phyloP scores from a whole-genome alignment of 306 rosid genomes.

The Rosa multiflora region DNA sequence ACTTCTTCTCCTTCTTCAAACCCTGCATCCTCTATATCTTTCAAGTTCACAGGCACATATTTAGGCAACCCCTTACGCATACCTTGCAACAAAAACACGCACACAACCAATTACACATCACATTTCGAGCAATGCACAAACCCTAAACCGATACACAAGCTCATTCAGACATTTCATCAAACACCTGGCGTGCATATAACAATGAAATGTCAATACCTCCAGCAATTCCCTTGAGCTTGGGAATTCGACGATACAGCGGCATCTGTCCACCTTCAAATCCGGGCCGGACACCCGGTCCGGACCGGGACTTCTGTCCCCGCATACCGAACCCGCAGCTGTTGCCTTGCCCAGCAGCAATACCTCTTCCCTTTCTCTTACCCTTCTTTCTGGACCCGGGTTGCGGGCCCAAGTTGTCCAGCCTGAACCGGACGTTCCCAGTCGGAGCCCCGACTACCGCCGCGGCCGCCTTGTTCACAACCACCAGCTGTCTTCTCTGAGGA shows the following conservation, averaged over 20 bases:
- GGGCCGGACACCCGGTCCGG: constrained; percentile 79
- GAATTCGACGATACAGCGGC: constrained; percentile 91
- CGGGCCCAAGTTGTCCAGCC: constrained; percentile 87
- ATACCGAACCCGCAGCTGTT: constrained; percentile 98
- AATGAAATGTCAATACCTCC: constrained; percentile 54
- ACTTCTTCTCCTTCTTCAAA: constrained; percentile 94
- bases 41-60: constrained; percentile 83
- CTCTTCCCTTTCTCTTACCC: constrained; percentile 88
- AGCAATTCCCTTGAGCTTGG: constrained; percentile 88
- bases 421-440: constrained; percentile 45
- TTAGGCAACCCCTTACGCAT: constrained; percentile 89
- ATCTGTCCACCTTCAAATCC: constrained; percentile 98
- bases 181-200: constrained; percentile 1
- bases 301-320: constrained; percentile 97
- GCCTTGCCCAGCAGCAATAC: constrained; percentile 93
- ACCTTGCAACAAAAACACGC: constrained; percentile 45
- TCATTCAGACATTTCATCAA: constrained; percentile 8
- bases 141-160: neutral
- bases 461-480: constrained; percentile 39
- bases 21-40: constrained; percentile 74
- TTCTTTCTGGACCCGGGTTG: constrained; percentile 92
- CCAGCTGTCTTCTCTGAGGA: constrained; percentile 30
- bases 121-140: neutral
- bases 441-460: constrained; percentile 23
- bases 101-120: neutral